Base-by-base conservation (phyloP, 768 basidiomycete species). In the Mycena metata region DNA sequence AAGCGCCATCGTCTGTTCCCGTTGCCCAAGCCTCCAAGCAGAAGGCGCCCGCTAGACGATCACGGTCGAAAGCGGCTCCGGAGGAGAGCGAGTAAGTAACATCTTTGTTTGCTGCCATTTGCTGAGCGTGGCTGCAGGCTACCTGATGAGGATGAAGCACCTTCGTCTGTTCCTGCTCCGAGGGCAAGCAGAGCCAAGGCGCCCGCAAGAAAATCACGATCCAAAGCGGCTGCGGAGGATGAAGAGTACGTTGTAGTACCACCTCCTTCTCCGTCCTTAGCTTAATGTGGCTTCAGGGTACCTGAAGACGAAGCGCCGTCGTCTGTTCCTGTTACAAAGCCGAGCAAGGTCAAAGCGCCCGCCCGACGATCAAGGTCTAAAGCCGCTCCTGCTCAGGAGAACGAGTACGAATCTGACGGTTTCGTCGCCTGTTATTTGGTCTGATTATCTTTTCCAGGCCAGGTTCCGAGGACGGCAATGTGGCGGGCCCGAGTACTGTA, bases 81-180 rank as follows among this genome's bases (percentile, higher is more conserved):
- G 58, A 49, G 26, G 60, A 63, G 46, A 49, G 41, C 52, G 57
- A 23, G 67, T 69, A 35, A 33, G 62, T 42, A 10, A 17, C 35
- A 17, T 33, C 46, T n/a, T 13, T 19, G 33, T 26, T 23, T 21
- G 16, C 23, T 10, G 2, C 47, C 21, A 15, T 19, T 49, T 30
- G 16, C 43, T 51, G 8, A 45, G 19, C 19, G 5, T 45, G 30
- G 42, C 19, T 12, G 35, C 45, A 13, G 3, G 39, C 12, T 39
- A 50, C 57, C 41, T 8, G 60, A 61, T 16, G 66, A 61, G 10
- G 59, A 46, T 12, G 43, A 56, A 10, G n/a, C 54, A 5, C 33
- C 41, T 5, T 51, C 50, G 23, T 45, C 66, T 35, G 50, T 19
- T 11, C 61, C 61, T 23, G 15, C 36, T 16, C 63, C 63, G 2